These are phyloP conservation scores for Orbilia brochopaga DNA, from an alignment of 2,329 filamentous ascomycete genomes.

Conservation along the genomic window DNA sequence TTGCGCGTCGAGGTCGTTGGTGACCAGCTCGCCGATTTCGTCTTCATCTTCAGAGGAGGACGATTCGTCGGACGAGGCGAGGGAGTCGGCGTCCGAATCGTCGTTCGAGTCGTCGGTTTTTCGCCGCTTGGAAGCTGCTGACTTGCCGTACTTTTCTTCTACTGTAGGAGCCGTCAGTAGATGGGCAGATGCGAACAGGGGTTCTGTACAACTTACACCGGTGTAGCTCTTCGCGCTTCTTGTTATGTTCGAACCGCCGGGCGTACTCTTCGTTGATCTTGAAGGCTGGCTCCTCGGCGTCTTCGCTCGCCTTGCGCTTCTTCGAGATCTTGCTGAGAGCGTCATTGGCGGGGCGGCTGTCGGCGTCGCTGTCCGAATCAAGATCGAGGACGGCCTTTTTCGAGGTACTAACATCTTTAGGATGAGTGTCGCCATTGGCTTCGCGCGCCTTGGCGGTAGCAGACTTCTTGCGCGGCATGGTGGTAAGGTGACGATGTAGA, in stretches of 20 bases:
- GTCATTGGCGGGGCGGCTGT: neutral
- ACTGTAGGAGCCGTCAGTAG: constrained; percentile 63
- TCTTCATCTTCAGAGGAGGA: constrained; percentile 82
- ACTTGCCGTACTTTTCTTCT: constrained; percentile 80
- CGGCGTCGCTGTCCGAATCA: constrained; percentile 40
- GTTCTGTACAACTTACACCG: constrained; percentile 59
- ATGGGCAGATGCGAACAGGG: constrained; percentile 41
- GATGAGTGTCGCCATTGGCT: constrained; percentile 27
- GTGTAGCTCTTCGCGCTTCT: constrained; percentile 88
- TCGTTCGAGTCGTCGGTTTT: constrained; percentile 44
- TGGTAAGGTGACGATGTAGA: neutral
- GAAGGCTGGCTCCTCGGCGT: constrained; percentile 61
- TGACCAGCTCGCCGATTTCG: constrained; percentile 85
- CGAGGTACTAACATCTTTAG: constrained; percentile 23
- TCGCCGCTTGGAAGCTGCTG: constrained; percentile 49
- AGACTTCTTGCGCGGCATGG: constrained; percentile 47
- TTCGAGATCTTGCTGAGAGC: constrained; percentile 16
- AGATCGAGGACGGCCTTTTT: constrained; percentile 38
- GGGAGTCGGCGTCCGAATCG: constrained; percentile 55
- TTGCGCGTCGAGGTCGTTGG: constrained; percentile 81
- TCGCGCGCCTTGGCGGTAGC: constrained; percentile 44
- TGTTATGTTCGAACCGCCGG: constrained; percentile 90
- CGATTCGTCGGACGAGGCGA: constrained; percentile 68
- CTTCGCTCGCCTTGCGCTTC: constrained; percentile 42
- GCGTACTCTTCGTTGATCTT: constrained; percentile 93